These are phyloP conservation scores for Penicillium psychrofluorescens DNA, from an alignment of 495 filamentous ascomycete genomes.

Conservation along the genomic window DNA sequence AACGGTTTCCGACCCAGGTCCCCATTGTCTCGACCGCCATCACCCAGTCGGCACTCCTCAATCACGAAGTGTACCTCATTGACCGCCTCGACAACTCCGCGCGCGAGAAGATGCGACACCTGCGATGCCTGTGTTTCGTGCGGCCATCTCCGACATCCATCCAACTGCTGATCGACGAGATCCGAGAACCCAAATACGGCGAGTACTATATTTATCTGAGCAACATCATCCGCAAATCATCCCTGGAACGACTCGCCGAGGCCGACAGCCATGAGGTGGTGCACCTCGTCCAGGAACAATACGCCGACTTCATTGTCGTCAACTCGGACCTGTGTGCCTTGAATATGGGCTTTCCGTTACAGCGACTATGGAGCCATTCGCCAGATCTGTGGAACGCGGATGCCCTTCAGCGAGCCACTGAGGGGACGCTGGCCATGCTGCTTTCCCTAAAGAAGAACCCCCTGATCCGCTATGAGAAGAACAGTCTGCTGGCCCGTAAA, in stretches of 20 bases:
- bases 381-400: constrained; percentile 89
- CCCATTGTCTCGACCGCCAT: constrained; percentile 89
- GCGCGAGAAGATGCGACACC: constrained; percentile 95
- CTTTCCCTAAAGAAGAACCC: constrained; percentile 93
- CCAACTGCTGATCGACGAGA: constrained; percentile 88
- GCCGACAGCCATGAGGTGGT: constrained; percentile 98
- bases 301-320: constrained; percentile 88
- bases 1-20: constrained; percentile 41
- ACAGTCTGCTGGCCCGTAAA: constrained; percentile 84
- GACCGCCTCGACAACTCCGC: constrained; percentile 87
- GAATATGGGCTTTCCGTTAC: constrained; percentile 63
- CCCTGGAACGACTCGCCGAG: constrained; percentile 88
- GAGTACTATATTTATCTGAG: constrained; percentile 97
- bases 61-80: constrained; percentile 95
- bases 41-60: constrained; percentile 91
- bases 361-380: constrained; percentile 65
- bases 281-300: constrained; percentile 85
- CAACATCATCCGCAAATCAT: constrained; percentile 95
- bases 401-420: constrained; percentile 72
- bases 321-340: constrained; percentile 91
- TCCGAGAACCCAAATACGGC: constrained; percentile 93
- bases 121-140: constrained; percentile 88
- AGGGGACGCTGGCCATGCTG: constrained; percentile 76
- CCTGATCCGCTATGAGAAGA: constrained; percentile 88
- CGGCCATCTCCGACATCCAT: constrained; percentile 86